Evolutionary conservation across 1,139 yeast genomes (phyloP).

Genomic region (Suhomyces terraborum): DNA sequence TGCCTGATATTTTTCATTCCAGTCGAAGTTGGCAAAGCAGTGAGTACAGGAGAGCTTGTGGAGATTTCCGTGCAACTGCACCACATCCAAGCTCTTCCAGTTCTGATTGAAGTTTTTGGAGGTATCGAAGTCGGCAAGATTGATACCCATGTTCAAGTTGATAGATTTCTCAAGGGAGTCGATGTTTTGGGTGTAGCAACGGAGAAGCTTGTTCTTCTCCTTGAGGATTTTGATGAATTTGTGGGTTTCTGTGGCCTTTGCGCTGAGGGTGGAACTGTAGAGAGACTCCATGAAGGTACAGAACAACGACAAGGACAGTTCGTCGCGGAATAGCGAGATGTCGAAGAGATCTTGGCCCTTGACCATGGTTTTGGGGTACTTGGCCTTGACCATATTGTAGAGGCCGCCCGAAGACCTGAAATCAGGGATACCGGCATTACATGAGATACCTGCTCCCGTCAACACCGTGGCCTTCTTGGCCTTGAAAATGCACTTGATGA

Average conservation of each 20-base stretch:
- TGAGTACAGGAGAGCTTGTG: constrained; percentile 71
- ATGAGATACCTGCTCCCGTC: constrained; percentile 95
- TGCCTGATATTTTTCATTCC: constrained; percentile 57
- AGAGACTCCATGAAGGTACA: constrained; percentile 81
- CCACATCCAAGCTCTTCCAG: constrained; percentile 73
- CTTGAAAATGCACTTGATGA: constrained; percentile 46
- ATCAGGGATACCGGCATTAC: constrained; percentile 96
- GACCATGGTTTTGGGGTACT: constrained; percentile 61
- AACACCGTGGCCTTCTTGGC: constrained; percentile 57
- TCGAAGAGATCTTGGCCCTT: constrained; percentile 92
- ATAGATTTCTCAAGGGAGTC: constrained; percentile 47
- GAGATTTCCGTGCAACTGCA: constrained; percentile 89
- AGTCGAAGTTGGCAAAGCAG: constrained; percentile 60
- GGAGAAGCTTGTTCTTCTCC: constrained; percentile 64
- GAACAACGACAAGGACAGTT: constrained; percentile 63
- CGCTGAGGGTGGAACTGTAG: constrained; percentile 60
- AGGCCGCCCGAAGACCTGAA: constrained; percentile 84
- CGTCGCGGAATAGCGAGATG: constrained; percentile 71
- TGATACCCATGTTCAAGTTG: constrained; percentile 48
- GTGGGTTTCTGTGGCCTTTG: constrained; percentile 85
- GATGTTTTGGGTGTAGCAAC: constrained; percentile 85
- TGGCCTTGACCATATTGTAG: constrained; percentile 69
- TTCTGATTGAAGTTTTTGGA: constrained; percentile 34
- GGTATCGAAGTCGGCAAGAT: constrained; percentile 32
- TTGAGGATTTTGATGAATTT: constrained; percentile 67